Evolutionary conservation across 78 protist species (phyloP).

Genomic region (Dictyostelium intermedium): DNA sequence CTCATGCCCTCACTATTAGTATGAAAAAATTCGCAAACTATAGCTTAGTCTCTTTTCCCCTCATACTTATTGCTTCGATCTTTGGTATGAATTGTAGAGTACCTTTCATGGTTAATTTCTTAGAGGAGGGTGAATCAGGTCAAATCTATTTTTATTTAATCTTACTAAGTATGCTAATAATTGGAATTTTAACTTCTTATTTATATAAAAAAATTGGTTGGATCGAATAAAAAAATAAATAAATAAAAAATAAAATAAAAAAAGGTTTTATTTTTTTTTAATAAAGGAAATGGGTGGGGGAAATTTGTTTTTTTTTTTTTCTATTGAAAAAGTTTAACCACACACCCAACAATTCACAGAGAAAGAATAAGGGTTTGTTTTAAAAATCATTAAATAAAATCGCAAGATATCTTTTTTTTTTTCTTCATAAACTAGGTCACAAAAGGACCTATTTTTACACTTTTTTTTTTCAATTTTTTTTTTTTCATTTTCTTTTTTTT

Average conservation of each 20-base stretch:
- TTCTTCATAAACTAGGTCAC: too few relatives aligned
- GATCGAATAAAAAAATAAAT: background rate
- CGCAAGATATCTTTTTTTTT: too few relatives aligned
- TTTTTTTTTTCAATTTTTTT: too few relatives aligned
- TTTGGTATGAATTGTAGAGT: constrained; percentile 39
- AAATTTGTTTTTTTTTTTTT: too few relatives aligned
- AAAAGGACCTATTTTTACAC: too few relatives aligned
- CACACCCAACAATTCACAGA: too few relatives aligned
- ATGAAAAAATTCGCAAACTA: constrained; percentile 37
- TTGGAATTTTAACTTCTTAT: background rate
- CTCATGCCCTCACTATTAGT: constrained; percentile 30
- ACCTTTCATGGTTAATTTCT: background rate
- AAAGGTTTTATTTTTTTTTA: too few relatives aligned
- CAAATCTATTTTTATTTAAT: background rate
- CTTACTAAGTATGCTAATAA: background rate
- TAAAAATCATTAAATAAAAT: too few relatives aligned
- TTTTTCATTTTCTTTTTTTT: background rate
- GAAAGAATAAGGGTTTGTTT: too few relatives aligned
- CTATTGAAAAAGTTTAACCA: too few relatives aligned
- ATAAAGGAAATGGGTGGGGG: too few relatives aligned
- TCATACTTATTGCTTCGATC: constrained; percentile 8
- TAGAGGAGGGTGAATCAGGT: background rate
- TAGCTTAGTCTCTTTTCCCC: background rate
- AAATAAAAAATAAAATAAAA: background rate
- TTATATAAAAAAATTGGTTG: constrained; percentile 11